Evolutionary conservation across 768 basidiomycete species (phyloP).

Genomic region (Rhodosporidiobolus odoratus): DNA sequence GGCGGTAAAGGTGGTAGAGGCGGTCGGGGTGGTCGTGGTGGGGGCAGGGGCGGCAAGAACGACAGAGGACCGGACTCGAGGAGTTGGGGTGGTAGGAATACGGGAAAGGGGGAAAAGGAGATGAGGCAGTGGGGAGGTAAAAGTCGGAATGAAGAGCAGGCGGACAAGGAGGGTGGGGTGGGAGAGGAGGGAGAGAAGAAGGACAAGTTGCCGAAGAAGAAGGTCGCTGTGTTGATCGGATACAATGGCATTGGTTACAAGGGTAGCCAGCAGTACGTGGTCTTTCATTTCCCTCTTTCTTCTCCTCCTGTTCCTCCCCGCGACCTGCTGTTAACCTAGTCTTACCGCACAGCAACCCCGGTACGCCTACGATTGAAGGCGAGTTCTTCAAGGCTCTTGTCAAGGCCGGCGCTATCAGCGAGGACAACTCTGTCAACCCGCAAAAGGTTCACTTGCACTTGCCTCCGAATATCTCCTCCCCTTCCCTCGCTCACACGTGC

Average conservation of each 20-base stretch:
- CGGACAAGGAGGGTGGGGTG: background rate
- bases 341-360: slow-evolving; percentile 67
- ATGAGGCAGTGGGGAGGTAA: slow-evolving; percentile 20
- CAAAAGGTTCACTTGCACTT: slow-evolving; percentile 58
- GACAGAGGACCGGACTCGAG: background rate
- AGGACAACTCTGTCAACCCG: slow-evolving; percentile 86
- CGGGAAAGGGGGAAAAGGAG: slow-evolving; percentile 15
- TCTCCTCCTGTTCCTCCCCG: background rate
- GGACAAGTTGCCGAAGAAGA: slow-evolving; percentile 62
- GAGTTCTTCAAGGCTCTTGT: slow-evolving; percentile 80
- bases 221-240: slow-evolving; percentile 76
- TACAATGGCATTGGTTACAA: slow-evolving; percentile 87
- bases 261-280: slow-evolving; percentile 91
- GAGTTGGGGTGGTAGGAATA: slow-evolving; percentile 21
- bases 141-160: background rate
- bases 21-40: background rate
- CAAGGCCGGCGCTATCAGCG: slow-evolving; percentile 83
- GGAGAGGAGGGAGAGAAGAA: slow-evolving; percentile 29
- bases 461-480: background rate
- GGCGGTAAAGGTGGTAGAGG: slow-evolving; percentile 14
- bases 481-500: background rate
- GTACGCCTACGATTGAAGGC: slow-evolving; percentile 79
- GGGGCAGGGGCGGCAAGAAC: background rate
- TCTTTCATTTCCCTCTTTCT: background rate
- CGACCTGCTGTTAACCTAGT: no score